A percentile compares a stretch with the other conserved stretches of the same genome.
phyloP scores from a whole-genome alignment of 192 early-diverging fungal species.

The Coemansia sp. region DNA sequence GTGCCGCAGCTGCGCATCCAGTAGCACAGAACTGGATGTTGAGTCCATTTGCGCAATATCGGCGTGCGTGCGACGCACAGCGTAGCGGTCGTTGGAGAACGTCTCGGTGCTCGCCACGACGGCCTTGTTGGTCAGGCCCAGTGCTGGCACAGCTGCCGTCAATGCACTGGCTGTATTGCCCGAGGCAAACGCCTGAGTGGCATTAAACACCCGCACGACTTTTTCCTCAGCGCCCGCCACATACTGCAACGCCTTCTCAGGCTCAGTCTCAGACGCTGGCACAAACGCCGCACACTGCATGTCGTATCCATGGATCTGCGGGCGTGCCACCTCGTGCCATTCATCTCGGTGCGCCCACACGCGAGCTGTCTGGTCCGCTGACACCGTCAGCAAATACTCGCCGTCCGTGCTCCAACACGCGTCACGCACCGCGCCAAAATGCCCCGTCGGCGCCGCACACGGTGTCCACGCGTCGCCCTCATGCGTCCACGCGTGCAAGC shows the following conservation, averaged over 20 bases:
- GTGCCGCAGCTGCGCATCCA: conserved; percentile 88
- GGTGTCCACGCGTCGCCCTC: conserved; percentile 62
- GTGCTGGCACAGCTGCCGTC: conserved; percentile 66
- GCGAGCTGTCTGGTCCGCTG: conserved; percentile 86
- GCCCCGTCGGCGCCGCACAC: conserved; percentile 71
- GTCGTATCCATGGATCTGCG: conserved; percentile 97
- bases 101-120: conserved; percentile 41
- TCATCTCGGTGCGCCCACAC: conserved; percentile 70
- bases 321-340: conserved; percentile 92
- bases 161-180: conserved; percentile 51
- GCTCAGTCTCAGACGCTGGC: too few species aligned
- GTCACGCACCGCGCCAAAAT: conserved; percentile 74
- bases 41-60: conserved; percentile 50
- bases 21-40: conserved; percentile 52
- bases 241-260: conserved; percentile 55
- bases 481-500: conserved; percentile 76
- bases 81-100: conserved; percentile 54
- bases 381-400: conserved; percentile 67
- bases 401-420: conserved; percentile 80
- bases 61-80: conserved; percentile 58
- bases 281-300: conserved; percentile 82
- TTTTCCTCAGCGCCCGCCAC: conserved; percentile 95
- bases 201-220: conserved; percentile 84
- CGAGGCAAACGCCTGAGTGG: conserved; percentile 73
- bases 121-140: conserved; percentile 96